Evolutionary conservation across 1,284 basidiomycete species (phyloP).

Genomic region (Leccinum insolens): DNA sequence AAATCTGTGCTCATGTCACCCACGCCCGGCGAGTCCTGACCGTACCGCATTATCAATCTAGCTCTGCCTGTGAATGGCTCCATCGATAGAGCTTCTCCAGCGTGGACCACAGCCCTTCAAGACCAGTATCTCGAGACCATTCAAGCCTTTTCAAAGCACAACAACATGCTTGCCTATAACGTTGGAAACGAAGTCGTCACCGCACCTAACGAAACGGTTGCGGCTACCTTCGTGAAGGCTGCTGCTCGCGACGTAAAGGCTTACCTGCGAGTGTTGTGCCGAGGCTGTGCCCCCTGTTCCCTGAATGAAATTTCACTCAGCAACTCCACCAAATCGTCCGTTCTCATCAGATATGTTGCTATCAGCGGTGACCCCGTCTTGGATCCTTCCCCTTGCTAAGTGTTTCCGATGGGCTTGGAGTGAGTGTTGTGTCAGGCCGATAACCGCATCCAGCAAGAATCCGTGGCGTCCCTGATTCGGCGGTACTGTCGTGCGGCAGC

Average conservation of each 20-base stretch:
- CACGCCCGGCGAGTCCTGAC: conserved; percentile 10
- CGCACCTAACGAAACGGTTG: conserved; percentile 55
- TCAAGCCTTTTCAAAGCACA: conserved; percentile 77
- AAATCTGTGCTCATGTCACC: neutral
- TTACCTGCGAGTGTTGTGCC: conserved; percentile 63
- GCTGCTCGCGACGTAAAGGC: conserved; percentile 88
- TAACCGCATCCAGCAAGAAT: too few species aligned
- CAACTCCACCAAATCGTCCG: conserved; percentile 65
- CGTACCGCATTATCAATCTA: conserved; percentile 69
- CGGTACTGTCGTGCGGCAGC: too few species aligned
- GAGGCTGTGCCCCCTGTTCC: neutral
- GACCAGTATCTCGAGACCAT: conserved; percentile 82
- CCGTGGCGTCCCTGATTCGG: too few species aligned
- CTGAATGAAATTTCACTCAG: conserved; percentile 36
- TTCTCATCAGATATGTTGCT: conserved; percentile 84
- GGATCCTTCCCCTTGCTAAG: conserved; percentile 69
- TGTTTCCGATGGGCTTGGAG: too few species aligned
- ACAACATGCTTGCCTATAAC: conserved; percentile 81
- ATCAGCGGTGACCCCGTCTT: conserved; percentile 73
- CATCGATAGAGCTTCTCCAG: conserved; percentile 74
- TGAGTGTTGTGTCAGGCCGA: too few species aligned
- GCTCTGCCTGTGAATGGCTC: conserved; percentile 85
- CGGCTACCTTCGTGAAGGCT: conserved; percentile 86
- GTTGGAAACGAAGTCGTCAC: conserved; percentile 90
- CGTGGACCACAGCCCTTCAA: conserved; percentile 85